Evolutionary conservation across 805 yeast genomes (phyloP).

Genomic region (Starmerella stigmatis): DNA sequence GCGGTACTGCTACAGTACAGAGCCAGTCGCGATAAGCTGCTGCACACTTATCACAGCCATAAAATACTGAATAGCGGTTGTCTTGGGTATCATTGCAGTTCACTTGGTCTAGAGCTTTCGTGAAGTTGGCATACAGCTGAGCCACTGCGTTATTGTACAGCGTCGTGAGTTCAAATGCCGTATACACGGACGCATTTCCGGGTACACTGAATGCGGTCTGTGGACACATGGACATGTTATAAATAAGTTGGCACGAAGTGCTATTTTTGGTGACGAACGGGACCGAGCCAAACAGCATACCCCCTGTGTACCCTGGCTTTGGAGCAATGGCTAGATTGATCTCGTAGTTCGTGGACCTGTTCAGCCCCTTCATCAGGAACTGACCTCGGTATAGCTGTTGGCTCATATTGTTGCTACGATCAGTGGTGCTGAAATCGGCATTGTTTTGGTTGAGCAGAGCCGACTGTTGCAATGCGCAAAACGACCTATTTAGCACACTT

Average conservation of each 20-base stretch:
- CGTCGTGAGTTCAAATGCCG: conserved; percentile 32
- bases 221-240: conserved; percentile 63
- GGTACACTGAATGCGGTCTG: conserved; percentile 87
- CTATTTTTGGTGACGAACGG: conserved; percentile 44
- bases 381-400: conserved; percentile 40
- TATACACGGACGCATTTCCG: conserved; percentile 33
- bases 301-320: conserved; percentile 37
- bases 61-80: conserved; percentile 61
- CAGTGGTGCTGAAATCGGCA: conserved; percentile 31
- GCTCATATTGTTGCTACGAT: conserved; percentile 35
- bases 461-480: conserved; percentile 64
- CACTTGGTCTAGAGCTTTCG: conserved; percentile 62
- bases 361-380: conserved; percentile 51
- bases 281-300: conserved; percentile 49
- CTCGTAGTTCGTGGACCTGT: conserved; percentile 48
- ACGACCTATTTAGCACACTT: conserved; percentile 39
- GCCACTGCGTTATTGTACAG: conserved; percentile 58
- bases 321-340: conserved; percentile 44
- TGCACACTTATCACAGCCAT: conserved; percentile 64
- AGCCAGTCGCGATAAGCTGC: conserved; percentile 73
- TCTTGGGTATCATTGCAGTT: conserved; percentile 58
- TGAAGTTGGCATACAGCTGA: conserved; percentile 50
- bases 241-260: conserved; percentile 60
- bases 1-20: conserved; percentile 77
- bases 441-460: conserved; percentile 30